Conservation (phyloP, 352 stramenopile genomes). For the Aphanomyces stellatus region DNA sequence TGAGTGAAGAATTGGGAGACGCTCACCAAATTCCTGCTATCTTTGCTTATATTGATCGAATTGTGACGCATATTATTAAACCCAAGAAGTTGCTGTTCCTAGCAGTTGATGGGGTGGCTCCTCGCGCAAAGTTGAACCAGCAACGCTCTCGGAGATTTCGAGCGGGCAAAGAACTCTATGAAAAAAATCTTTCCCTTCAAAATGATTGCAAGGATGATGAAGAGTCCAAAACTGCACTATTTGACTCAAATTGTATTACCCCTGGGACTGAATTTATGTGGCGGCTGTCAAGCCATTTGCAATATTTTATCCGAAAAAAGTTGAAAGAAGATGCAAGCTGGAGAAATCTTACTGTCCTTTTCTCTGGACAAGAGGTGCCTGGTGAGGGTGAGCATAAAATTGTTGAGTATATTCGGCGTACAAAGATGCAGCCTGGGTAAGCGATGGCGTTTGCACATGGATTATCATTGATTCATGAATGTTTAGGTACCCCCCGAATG, state of each 20-base stretch:
- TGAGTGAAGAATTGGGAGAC: conserved; percentile 87
- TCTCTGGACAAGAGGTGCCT: conserved; percentile 95
- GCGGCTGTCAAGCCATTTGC: conserved; percentile 83
- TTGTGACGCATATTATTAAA: conserved; percentile 96
- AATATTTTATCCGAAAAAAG: conserved; percentile 94
- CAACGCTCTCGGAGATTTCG: conserved; percentile 95
- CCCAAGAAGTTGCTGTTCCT: conserved; percentile 97
- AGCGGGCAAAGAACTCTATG: conserved; percentile 68
- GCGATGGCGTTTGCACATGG: background rate
- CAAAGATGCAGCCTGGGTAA: conserved; percentile 76
- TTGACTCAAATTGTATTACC: conserved; percentile 99
- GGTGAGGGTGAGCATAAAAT: conserved; percentile 99
- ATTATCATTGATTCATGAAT: background rate
- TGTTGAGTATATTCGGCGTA: conserved; percentile 95
- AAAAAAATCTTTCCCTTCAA: conserved; percentile 59
- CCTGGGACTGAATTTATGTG: conserved; percentile 99
- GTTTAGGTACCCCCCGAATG: conserved; percentile 86
- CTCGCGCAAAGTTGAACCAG: conserved; percentile 99
- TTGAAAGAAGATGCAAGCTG: conserved; percentile 94
- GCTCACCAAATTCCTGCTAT: conserved; percentile 91
- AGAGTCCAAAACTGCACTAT: conserved; percentile 53
- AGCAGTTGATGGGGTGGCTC: conserved; percentile 97
- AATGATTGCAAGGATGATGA: conserved; percentile 61
- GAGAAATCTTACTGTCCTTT: conserved; percentile 94
- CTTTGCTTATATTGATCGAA: conserved; percentile 89